Evolutionary conservation across 225 moss, liverwort and hornwort genomes (phyloP).

Genomic region (Takakia lepidozioides): DNA sequence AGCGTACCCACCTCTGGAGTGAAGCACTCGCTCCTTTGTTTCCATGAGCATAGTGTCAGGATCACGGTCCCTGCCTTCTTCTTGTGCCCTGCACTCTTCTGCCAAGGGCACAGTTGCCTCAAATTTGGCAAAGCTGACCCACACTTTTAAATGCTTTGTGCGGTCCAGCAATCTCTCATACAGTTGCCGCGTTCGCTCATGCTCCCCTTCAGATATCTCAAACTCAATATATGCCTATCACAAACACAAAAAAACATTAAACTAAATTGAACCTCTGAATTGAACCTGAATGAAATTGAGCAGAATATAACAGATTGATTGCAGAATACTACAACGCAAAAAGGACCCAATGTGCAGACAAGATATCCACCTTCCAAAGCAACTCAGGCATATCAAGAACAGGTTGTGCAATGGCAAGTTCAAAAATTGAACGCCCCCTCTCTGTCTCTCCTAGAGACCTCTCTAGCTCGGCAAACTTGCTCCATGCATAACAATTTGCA

Average conservation of each 20-base stretch:
- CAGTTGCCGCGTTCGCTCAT: constrained; percentile 67
- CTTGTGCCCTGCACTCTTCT: constrained; percentile 55
- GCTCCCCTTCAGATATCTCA: constrained; percentile 82
- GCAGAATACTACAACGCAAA: too few relatives aligned
- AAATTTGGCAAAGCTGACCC: constrained; percentile 94
- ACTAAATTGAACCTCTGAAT: too few relatives aligned
- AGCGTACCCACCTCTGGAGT: constrained; percentile 48
- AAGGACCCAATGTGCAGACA: too few relatives aligned
- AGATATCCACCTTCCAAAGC: constrained; percentile 84
- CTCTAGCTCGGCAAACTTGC: constrained; percentile 95
- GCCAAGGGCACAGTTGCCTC: constrained; percentile 62
- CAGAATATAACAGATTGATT: too few relatives aligned
- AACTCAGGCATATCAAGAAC: constrained; percentile 96
- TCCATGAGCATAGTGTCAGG: constrained; percentile 32
- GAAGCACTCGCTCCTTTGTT: constrained; percentile 37
- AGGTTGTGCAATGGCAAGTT: constrained; percentile 88
- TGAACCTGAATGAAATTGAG: too few relatives aligned
- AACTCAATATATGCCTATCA: constrained; percentile 93
- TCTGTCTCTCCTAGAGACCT: constrained; percentile 82
- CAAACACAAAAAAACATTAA: too few relatives aligned
- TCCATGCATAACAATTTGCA: constrained; percentile 97
- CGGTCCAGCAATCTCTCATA: constrained; percentile 85
- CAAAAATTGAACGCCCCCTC: constrained; percentile 84
- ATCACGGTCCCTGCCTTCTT: constrained; percentile 67
- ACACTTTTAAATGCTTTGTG: constrained; percentile 92